These are phyloP conservation scores for Phaeodactylum tricornutum DNA, from an alignment of 108 stramenopile species.

Conservation along the genomic window DNA sequence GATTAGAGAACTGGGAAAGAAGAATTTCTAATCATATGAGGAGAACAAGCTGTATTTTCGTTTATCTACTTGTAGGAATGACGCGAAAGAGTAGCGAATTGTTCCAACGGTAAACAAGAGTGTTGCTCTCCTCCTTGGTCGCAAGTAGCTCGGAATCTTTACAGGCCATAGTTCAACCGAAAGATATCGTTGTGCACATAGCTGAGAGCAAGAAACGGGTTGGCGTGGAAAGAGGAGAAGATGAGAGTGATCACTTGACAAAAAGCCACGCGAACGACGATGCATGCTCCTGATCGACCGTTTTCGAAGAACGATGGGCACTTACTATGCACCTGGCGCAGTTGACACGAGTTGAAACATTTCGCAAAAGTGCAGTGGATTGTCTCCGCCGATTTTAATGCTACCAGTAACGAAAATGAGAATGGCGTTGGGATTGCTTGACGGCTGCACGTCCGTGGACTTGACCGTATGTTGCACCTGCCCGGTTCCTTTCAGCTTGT, in stretches of 20 bases:
- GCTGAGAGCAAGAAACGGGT: background rate
- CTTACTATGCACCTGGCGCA: conserved; percentile 64
- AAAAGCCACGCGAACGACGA: too few species aligned
- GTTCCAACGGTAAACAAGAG: too few species aligned
- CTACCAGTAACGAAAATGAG: conserved; percentile 83
- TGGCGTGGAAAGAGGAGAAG: too few species aligned
- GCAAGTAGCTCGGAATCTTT: conserved; percentile 8
- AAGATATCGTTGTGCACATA: conserved; percentile 94
- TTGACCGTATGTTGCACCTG: conserved; percentile 56
- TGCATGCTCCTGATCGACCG: too few species aligned
- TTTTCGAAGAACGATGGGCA: too few species aligned
- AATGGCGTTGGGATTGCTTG: conserved; percentile 37
- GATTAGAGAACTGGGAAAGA: too few species aligned
- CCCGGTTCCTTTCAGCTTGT: conserved; percentile 60
- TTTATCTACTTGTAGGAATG: too few species aligned
- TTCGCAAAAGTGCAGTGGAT: conserved; percentile 93
- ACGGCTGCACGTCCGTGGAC: conserved; percentile 83
- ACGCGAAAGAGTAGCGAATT: too few species aligned
- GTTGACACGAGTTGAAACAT: conserved; percentile 86
- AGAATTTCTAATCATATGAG: too few species aligned
- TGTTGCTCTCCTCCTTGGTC: background rate
- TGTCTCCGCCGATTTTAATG: conserved; percentile 75
- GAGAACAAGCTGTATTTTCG: too few species aligned
- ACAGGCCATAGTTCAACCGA: conserved; percentile 91
- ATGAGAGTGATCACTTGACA: too few species aligned